phyloP scores from a whole-genome alignment of 768 basidiomycete species.

The Collybia sordida region DNA sequence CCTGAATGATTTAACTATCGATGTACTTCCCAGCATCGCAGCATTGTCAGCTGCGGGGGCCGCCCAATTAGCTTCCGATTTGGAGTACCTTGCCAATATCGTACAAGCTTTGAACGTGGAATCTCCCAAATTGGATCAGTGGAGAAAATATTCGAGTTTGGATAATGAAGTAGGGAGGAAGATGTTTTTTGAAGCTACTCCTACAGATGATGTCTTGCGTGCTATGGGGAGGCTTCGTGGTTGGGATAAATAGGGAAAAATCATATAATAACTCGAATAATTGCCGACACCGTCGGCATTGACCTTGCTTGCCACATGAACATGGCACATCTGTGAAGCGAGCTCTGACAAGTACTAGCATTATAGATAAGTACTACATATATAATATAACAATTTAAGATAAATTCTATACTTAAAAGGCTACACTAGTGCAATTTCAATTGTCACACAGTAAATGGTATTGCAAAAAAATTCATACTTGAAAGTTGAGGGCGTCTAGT shows the following conservation, averaged over 20 bases:
- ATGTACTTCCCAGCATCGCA: conserved; percentile 71
- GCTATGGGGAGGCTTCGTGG: conserved; percentile 30
- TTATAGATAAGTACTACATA: too few species aligned
- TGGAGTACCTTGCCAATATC: conserved; percentile 90
- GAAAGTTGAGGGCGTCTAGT: too few species aligned
- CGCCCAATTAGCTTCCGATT: conserved; percentile 81
- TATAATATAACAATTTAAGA: too few species aligned
- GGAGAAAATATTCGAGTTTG: conserved; percentile 71
- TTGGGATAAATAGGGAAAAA: conserved; percentile 16
- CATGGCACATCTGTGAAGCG: too few species aligned
- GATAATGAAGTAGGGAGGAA: conserved; percentile 49
- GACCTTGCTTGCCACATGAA: too few species aligned
- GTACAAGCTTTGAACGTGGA: conserved; percentile 90
- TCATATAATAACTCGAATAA: too few species aligned
- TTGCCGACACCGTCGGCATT: too few species aligned
- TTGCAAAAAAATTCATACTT: too few species aligned
- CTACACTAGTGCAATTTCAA: too few species aligned
- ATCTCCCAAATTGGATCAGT: conserved; percentile 72
- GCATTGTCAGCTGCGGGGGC: conserved; percentile 65
- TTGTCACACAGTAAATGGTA: too few species aligned
- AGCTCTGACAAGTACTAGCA: too few species aligned
- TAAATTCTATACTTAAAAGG: too few species aligned
- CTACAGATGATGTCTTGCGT: conserved; percentile 32
- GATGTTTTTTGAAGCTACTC: conserved; percentile 24
- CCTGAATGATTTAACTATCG: conserved; percentile 67